Evolutionary conservation across 2,329 filamentous ascomycete species (phyloP).

Genomic region (Trichoderma pleuroti): DNA sequence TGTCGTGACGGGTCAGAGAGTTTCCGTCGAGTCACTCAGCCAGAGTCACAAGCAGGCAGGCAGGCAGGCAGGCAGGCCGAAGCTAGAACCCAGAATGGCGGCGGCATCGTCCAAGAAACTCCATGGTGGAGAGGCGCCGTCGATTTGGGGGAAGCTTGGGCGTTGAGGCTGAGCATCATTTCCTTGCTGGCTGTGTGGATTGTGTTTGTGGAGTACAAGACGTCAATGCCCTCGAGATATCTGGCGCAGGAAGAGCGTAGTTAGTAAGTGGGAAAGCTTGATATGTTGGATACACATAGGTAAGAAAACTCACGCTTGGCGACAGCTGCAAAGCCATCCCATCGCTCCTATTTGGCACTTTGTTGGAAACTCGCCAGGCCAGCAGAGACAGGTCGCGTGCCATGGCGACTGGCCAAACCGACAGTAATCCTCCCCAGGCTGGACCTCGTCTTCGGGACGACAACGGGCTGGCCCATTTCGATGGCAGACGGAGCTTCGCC

Average conservation of each 20-base stretch:
- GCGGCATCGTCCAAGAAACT: neutral
- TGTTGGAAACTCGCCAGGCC: constrained; percentile 22
- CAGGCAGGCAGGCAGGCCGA: neutral
- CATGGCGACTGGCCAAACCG: constrained; percentile 19
- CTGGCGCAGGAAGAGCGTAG: neutral
- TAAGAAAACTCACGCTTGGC: constrained; percentile 27
- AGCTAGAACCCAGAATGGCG: neutral
- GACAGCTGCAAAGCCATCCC: constrained; percentile 32
- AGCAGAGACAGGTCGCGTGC: constrained; percentile 22
- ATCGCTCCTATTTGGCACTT: constrained; percentile 28
- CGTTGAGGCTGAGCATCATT: constrained; percentile 22
- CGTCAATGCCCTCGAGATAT: constrained; percentile 30
- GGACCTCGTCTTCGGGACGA: constrained; percentile 10
- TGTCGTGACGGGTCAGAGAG: constrained; percentile 22
- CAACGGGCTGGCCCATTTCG: constrained; percentile 18
- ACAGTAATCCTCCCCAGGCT: constrained; percentile 24
- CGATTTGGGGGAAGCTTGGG: constrained; percentile 8
- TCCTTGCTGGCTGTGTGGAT: constrained; percentile 25
- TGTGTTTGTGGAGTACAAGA: constrained; percentile 32
- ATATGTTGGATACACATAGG: neutral
- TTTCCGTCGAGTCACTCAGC: neutral
- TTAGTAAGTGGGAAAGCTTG: neutral
- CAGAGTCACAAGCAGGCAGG: neutral
- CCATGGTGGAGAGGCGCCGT: constrained; percentile 13
- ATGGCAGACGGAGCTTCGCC: constrained; percentile 29